Evolutionary conservation across 176 grass and related monocot genomes (phyloP).

Genomic region (Zea mays): DNA sequence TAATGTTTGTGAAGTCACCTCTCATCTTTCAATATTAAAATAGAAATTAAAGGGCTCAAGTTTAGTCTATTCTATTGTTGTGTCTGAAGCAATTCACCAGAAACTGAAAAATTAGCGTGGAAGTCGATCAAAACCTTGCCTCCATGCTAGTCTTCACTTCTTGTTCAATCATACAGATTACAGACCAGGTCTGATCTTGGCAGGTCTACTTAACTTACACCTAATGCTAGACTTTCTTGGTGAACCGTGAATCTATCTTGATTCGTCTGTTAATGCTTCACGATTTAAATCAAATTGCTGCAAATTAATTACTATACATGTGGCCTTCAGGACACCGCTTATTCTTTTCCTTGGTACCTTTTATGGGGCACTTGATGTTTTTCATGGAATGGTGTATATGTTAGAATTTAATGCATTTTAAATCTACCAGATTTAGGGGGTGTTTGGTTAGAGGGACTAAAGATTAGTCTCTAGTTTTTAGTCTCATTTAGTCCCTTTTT

Average conservation of each 20-base stretch:
- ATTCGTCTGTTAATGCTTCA: background rate
- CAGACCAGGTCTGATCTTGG: background rate
- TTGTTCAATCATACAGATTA: background rate
- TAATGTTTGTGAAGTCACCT: background rate
- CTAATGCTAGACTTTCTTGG: constrained; percentile 18
- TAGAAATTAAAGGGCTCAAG: background rate
- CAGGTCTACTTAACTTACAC: background rate
- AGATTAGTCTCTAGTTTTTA: no score
- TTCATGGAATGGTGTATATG: background rate
- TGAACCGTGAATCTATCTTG: background rate
- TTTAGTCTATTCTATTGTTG: background rate
- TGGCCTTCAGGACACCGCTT: background rate
- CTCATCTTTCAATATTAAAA: background rate
- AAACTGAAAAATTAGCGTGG: background rate
- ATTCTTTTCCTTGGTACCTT: background rate
- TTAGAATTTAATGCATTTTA: background rate
- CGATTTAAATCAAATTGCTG: background rate
- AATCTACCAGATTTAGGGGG: no score
- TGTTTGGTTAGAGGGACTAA: no score
- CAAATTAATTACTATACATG: background rate
- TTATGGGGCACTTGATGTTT: background rate
- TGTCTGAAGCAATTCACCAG: background rate
- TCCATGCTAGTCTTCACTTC: background rate
- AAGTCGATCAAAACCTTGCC: background rate
- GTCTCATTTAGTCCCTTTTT: no score